Evolutionary conservation across 495 filamentous ascomycete species (phyloP).

Genomic region (Aspergillus kassunensis): DNA sequence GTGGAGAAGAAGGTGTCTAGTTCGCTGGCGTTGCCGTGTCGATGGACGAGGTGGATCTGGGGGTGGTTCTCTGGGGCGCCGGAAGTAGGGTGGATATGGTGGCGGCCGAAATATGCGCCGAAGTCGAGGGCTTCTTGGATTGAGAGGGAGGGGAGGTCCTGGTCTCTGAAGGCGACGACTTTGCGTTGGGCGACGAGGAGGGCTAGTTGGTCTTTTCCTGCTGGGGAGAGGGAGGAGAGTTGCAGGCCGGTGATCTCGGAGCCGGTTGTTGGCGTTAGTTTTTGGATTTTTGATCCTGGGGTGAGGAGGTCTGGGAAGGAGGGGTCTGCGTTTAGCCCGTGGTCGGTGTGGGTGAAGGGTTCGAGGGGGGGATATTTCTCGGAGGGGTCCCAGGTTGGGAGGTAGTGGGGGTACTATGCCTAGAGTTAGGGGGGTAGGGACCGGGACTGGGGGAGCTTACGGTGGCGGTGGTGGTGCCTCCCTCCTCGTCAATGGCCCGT

Average conservation of each 20-base stretch:
- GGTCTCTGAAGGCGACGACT: conserved; percentile 75
- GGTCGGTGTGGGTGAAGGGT: conserved; percentile 68
- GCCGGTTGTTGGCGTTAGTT: conserved; percentile 72
- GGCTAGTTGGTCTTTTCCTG: conserved; percentile 77
- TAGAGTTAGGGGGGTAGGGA: not conserved
- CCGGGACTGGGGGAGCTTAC: not conserved
- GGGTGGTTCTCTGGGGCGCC: conserved; percentile 68
- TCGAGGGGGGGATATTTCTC: conserved; percentile 49
- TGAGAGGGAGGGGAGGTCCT: conserved; percentile 72
- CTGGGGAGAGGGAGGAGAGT: conserved; percentile 59
- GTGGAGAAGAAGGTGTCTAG: conserved; percentile 57
- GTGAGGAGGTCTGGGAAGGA: conserved; percentile 63
- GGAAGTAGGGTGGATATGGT: conserved; percentile 78
- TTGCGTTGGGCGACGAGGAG: conserved; percentile 74
- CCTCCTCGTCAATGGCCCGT: conserved; percentile 8
- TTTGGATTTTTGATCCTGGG: conserved; percentile 30
- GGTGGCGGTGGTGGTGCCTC: conserved; percentile 6
- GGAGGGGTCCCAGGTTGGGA: conserved; percentile 7
- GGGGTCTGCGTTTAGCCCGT: conserved; percentile 67
- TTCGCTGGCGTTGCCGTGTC: conserved; percentile 59
- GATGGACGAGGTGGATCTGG: conserved; percentile 76
- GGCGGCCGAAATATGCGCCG: conserved; percentile 73
- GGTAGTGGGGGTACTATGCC: conserved; percentile 9
- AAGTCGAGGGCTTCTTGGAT: conserved; percentile 61
- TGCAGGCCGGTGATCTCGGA: conserved; percentile 74